Evolutionary conservation across 2,329 filamentous ascomycete species (phyloP).

Genomic region (Trichoderma atroviride): DNA sequence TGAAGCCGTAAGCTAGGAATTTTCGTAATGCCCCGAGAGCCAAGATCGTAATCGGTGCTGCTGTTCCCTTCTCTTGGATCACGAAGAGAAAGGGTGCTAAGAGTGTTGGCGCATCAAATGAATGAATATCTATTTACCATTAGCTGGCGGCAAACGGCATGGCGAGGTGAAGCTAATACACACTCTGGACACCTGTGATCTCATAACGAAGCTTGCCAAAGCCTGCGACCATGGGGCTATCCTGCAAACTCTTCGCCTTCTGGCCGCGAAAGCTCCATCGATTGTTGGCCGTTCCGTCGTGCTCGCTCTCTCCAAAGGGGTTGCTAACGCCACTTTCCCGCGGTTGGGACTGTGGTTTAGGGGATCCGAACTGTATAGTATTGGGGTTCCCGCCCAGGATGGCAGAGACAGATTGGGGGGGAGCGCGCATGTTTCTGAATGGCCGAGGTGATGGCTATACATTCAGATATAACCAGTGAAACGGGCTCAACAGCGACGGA

Average conservation of each 20-base stretch:
- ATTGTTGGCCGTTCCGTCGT: conserved; percentile 65
- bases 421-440: conserved; percentile 98
- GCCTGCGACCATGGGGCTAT: conserved; percentile 93
- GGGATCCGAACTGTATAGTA: conserved; percentile 55
- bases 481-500: conserved; percentile 88
- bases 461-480: conserved; percentile 95
- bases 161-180: conserved; percentile 28
- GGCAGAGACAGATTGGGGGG: conserved; percentile 92
- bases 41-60: conserved; percentile 92
- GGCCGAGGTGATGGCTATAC: conserved; percentile 95
- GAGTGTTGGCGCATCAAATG: conserved; percentile 85
- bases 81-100: conserved; percentile 95
- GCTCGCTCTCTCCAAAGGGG: conserved; percentile 44
- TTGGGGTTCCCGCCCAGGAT: conserved; percentile 81
- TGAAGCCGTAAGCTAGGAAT: conserved; percentile 93
- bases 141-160: conserved; percentile 17
- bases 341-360: conserved; percentile 46
- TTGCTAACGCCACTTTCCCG: conserved; percentile 46
- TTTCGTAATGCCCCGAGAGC: conserved; percentile 93
- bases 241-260: conserved; percentile 95
- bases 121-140: conserved; percentile 68
- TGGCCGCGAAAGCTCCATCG: conserved; percentile 93
- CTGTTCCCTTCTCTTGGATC: conserved; percentile 93
- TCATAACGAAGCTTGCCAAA: conserved; percentile 90
- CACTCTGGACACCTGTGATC: conserved; percentile 81